Evolutionary conservation across 768 basidiomycete genomes (phyloP).

Genomic region (Chalciporus pseudorubinellus): DNA sequence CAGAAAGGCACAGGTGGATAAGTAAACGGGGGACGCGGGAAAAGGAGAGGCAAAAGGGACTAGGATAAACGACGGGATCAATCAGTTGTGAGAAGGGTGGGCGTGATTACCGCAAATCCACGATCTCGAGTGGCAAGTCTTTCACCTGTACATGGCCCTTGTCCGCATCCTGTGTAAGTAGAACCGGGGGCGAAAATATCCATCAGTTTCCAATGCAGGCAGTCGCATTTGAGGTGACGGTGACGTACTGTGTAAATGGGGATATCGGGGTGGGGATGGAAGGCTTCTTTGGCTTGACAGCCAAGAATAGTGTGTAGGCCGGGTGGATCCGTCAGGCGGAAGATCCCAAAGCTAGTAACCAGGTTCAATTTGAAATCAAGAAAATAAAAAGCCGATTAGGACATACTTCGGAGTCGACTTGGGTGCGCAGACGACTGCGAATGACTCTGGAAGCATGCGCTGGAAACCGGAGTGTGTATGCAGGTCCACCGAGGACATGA

Average conservation of each 20-base stretch:
- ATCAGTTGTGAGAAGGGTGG: not conserved
- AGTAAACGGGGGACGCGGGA: not conserved
- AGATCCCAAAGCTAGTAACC: slow-evolving; percentile 66
- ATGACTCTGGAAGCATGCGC: slow-evolving; percentile 84
- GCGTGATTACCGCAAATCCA: slow-evolving; percentile 61
- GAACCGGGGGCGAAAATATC: not conserved
- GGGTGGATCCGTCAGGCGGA: slow-evolving; percentile 85
- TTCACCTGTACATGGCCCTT: slow-evolving; percentile 82
- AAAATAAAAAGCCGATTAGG: not conserved
- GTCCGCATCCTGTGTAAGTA: slow-evolving; percentile 65
- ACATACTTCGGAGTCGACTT: slow-evolving; percentile 70
- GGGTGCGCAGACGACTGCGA: slow-evolving; percentile 91
- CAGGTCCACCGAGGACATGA: slow-evolving; percentile 93
- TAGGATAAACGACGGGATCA: not conserved
- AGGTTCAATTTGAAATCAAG: not conserved
- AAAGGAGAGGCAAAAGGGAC: not conserved
- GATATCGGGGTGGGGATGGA: slow-evolving; percentile 81
- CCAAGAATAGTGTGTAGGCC: slow-evolving; percentile 69
- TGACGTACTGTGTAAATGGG: slow-evolving; percentile 82
- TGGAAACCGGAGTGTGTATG: slow-evolving; percentile 92
- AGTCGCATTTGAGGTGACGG: not conserved
- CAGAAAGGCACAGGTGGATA: not conserved
- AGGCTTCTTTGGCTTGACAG: slow-evolving; percentile 71
- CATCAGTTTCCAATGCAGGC: not conserved
- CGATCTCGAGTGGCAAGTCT: slow-evolving; percentile 72